Evolutionary conservation across 108 stramenopile species (phyloP).

Genomic region (Epithemia pelagica): DNA sequence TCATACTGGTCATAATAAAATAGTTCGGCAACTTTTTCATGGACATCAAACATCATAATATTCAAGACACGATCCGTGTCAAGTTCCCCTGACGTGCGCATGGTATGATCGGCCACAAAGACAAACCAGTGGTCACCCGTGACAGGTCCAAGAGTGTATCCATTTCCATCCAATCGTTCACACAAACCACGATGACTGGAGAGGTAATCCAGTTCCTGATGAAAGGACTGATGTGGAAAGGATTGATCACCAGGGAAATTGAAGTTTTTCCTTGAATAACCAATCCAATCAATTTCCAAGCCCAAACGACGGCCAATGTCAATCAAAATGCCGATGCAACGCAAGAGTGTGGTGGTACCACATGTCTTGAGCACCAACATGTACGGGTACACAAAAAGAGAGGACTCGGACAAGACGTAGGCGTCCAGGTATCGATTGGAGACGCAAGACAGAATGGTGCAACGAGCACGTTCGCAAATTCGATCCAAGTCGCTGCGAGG

Average conservation of each 20-base stretch:
- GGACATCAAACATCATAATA: conserved; percentile 99
- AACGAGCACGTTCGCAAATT: conserved; percentile 90
- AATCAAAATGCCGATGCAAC: conserved; percentile 89
- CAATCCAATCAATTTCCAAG: conserved; percentile 97
- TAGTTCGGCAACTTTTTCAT: conserved; percentile 72
- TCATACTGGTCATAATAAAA: conserved; percentile 85
- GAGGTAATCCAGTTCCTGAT: conserved; percentile 91
- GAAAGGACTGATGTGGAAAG: conserved; percentile 87
- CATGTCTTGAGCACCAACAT: conserved; percentile 99
- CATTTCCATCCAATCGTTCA: conserved; percentile 88
- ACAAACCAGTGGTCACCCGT: conserved; percentile 99
- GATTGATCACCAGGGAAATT: conserved; percentile 92
- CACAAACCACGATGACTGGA: conserved; percentile 81
- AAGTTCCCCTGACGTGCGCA: conserved; percentile 53
- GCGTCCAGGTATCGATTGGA: conserved; percentile 95
- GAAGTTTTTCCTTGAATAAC: conserved; percentile 98
- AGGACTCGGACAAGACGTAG: conserved; percentile 94
- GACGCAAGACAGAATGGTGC: conserved; percentile 89
- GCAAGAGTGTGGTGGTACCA: conserved; percentile 98
- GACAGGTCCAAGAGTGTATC: conserved; percentile 97
- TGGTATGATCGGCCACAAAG: conserved; percentile 97
- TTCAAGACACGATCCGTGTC: conserved; percentile 96
- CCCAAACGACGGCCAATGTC: conserved; percentile 82
- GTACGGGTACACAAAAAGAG: conserved; percentile 97
- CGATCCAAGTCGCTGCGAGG: conserved; percentile 74